phyloP scores from a whole-genome alignment of 257 asterid species.

The Solanum tarijense region DNA sequence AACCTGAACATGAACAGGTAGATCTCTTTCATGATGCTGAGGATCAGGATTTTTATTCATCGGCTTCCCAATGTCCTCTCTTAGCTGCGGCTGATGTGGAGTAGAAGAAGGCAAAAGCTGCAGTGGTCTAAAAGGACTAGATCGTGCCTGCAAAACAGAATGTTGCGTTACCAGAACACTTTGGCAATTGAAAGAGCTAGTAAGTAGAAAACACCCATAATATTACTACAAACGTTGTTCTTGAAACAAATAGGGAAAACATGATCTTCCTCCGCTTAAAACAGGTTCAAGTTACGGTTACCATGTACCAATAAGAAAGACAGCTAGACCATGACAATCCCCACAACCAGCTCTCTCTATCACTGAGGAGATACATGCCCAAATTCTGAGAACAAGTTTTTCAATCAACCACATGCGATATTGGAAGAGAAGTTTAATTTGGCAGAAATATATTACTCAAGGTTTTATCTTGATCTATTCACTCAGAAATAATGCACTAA shows the following conservation, averaged over 20 bases:
- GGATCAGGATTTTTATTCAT: conserved; percentile 1
- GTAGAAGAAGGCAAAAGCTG: background rate
- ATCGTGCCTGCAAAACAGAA: conserved; percentile 1
- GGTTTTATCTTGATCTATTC: background rate
- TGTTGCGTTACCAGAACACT: background rate
- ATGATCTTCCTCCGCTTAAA: background rate
- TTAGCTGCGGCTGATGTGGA: conserved; percentile 1
- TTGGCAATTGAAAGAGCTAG: background rate
- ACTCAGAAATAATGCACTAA: background rate
- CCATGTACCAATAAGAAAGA: background rate
- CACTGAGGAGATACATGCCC: background rate
- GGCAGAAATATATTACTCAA: background rate
- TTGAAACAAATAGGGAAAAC: background rate
- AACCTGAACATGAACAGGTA: background rate
- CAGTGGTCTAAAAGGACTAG: background rate
- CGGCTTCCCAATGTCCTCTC: conserved; percentile 3
- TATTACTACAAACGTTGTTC: background rate
- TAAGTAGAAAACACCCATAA: background rate
- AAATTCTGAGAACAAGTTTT: background rate
- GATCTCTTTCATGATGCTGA: conserved; percentile 6
- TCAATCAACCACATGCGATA: background rate
- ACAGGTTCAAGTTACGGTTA: background rate
- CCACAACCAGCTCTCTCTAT: background rate
- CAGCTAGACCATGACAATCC: background rate
- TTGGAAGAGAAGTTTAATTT: background rate